These are phyloP conservation scores for Euphorbia pulcherrima DNA, from an alignment of 345 rosid genomes.

Conservation along the genomic window DNA sequence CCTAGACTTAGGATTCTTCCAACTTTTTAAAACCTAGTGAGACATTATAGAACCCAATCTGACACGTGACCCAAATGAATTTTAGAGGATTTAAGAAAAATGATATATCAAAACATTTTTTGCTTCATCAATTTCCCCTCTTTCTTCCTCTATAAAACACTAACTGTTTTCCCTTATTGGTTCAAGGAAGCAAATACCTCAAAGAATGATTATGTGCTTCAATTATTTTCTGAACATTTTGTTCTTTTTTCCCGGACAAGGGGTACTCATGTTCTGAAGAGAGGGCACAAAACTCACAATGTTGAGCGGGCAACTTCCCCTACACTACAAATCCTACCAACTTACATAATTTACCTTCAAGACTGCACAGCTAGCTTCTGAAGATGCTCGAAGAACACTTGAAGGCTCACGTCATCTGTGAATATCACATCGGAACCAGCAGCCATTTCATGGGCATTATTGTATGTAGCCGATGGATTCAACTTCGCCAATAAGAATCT, in stretches of 20 bases:
- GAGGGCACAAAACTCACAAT: too few relatives aligned
- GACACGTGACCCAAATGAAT: constrained; percentile 11
- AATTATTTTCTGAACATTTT: too few relatives aligned
- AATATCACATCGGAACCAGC: constrained; percentile 85
- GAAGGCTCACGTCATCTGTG: constrained; percentile 94
- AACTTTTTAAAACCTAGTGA: constrained; percentile 12
- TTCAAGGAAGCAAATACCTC: constrained; percentile 15
- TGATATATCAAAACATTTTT: constrained; percentile 16
- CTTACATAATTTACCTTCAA: too few relatives aligned
- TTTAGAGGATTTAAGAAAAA: background rate
- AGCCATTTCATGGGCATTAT: constrained; percentile 64
- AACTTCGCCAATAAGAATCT: constrained; percentile 93
- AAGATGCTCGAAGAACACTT: constrained; percentile 92
- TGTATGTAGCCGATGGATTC: constrained; percentile 95
- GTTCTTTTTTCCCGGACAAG: too few relatives aligned
- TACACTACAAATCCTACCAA: too few relatives aligned
- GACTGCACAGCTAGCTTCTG: constrained; percentile 97
- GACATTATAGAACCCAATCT: constrained; percentile 11
- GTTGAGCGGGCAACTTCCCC: too few relatives aligned
- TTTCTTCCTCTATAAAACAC: constrained; percentile 4
- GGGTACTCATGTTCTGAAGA: too few relatives aligned
- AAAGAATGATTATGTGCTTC: constrained; percentile 26
- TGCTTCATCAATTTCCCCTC: constrained; percentile 15
- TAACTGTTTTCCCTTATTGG: constrained; percentile 16
- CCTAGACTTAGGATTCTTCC: constrained; percentile 5